Base-by-base conservation (phyloP, 1,284 basidiomycete species). In the Tilletia indica region DNA sequence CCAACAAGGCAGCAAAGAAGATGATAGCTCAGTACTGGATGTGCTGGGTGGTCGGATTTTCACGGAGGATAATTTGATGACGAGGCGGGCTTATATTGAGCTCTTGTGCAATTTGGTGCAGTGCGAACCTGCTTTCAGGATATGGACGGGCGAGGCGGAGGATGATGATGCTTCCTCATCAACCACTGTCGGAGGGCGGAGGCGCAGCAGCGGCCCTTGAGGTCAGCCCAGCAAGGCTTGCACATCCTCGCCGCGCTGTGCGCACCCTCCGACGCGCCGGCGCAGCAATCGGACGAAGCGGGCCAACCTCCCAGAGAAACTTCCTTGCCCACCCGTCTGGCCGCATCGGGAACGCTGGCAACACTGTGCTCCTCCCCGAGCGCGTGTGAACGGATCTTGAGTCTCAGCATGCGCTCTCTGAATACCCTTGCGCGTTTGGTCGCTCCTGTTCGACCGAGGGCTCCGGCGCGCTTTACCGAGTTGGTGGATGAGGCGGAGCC, bases 81-180 rank as follows among this genome's bases (percentile, higher is more conserved):
- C 96, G 66, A 89, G 93, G 21, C 87, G 96, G 71, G 95, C 96
- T 0, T 90, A 93, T 0, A 91, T 91, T 69, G 94, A 99, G 85
- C 88, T 98, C n/a, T 87, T 95, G 1, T 98, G 95, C 87, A 99
- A 99, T 85, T 88, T 99, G 36, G 88, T 94, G 58, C 89, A 87
- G 14, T 91, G 90, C 31, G 91, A 94, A 64, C 85, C 87, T 1
- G 89, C 91, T 2, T 94, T 92, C 83, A 87, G 89, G 73, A 87
- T 87, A 74, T 95, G 92, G 83, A 82, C 80, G n/a, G 82, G 81
- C 14, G 80, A 83, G 64, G 71, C 8, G 69, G 74, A 51, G 45
- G 76, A 66, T 8, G 61, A 64, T 14, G 51, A 54, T 34, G 68
- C 66, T 2, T 61, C 67, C 21, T 39, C 61, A 21, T 47, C 36